Evolutionary conservation across 192 early-diverging fungal genomes (phyloP).

Genomic region (Piromyces finnis): DNA sequence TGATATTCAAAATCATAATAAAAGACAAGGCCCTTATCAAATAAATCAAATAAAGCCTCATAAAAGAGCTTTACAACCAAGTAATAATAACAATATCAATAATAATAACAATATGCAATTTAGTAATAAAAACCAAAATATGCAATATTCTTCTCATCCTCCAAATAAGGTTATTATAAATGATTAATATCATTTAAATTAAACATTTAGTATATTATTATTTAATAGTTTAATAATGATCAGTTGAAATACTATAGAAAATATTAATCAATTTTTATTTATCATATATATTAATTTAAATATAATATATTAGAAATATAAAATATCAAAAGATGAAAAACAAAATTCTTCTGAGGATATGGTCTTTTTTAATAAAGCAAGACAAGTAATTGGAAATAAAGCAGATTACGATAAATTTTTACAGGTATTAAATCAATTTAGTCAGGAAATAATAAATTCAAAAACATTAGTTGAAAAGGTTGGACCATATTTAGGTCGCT

Average conservation of each 20-base stretch:
- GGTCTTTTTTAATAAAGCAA: constrained; percentile 84
- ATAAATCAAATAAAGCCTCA: not conserved
- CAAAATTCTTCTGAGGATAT: constrained; percentile 53
- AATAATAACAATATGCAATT: not conserved
- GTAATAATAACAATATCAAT: not conserved
- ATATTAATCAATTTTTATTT: too few relatives aligned
- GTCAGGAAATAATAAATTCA: constrained; percentile 76
- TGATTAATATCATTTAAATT: too few relatives aligned
- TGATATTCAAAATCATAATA: not conserved
- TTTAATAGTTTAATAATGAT: too few relatives aligned
- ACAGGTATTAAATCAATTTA: constrained; percentile 83
- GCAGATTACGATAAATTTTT: constrained; percentile 86
- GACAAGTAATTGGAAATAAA: constrained; percentile 69
- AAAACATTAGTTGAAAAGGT: constrained; percentile 72
- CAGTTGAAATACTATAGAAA: too few relatives aligned
- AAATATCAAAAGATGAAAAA: constrained; percentile 12
- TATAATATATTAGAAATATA: not conserved
- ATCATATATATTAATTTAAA: too few relatives aligned
- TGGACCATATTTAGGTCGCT: constrained; percentile 61
- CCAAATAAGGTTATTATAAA: not conserved
- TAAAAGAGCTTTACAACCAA: constrained; percentile 1
- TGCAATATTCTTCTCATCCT: not conserved
- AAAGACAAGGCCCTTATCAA: not conserved
- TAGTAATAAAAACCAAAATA: not conserved
- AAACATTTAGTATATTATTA: too few relatives aligned